Evolutionary conservation across 306 rosid genomes (phyloP).

Genomic region (Cicer chorassanicum): DNA sequence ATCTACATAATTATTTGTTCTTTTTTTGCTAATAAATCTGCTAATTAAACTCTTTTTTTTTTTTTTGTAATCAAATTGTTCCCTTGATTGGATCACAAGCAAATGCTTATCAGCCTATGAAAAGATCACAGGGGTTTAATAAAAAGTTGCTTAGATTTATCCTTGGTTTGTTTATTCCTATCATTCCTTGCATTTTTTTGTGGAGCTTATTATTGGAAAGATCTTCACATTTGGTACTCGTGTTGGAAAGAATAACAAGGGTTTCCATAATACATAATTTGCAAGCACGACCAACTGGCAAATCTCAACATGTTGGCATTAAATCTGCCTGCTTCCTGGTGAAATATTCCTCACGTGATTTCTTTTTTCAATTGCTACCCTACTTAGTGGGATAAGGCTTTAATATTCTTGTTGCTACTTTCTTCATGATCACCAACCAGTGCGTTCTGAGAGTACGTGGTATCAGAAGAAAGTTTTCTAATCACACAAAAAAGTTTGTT

Average conservation of each 20-base stretch:
- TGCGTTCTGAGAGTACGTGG: no score
- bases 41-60: slow-evolving; percentile 11
- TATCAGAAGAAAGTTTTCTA: no score
- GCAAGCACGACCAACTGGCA: slow-evolving; percentile 6
- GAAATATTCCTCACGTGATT: no score
- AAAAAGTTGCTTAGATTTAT: not conserved
- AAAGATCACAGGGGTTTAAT: slow-evolving; percentile 2
- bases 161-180: not conserved
- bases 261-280: not conserved
- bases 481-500: not conserved
- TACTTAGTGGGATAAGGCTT: no score
- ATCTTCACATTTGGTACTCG: slow-evolving; percentile 13
- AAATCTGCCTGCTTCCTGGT: no score
- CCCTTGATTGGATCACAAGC: slow-evolving; percentile 1
- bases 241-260: slow-evolving; percentile 4
- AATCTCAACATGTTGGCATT: slow-evolving; percentile 3
- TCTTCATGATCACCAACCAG: no score
- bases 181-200: not conserved
- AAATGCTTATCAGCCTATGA: not conserved
- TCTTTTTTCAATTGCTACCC: no score
- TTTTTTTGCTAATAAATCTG: slow-evolving; percentile 15
- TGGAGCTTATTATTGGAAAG: slow-evolving; percentile 16
- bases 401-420: no score
- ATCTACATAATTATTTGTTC: not conserved
- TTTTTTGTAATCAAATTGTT: slow-evolving; percentile 28